These are phyloP conservation scores for Pythium sp. DNA, from an alignment of 352 stramenopile genomes.

Conservation along the genomic window DNA sequence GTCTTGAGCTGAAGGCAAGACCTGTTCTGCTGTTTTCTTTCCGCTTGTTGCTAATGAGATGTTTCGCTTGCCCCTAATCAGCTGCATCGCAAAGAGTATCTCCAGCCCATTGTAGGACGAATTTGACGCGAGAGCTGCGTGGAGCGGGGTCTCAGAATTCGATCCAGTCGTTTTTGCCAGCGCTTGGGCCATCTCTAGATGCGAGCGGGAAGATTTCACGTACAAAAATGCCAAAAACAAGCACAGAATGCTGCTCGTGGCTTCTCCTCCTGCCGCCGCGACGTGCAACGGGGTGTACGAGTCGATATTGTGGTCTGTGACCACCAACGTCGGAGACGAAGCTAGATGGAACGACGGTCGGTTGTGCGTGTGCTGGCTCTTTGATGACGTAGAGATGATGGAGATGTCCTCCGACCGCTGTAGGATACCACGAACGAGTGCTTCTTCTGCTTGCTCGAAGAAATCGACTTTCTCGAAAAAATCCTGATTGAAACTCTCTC, in stretches of 20 bases:
- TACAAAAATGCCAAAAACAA: constrained; percentile 44
- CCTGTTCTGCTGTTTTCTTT: background rate
- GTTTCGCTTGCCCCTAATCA: constrained; percentile 11
- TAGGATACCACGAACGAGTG: constrained; percentile 12
- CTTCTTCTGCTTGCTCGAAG: constrained; percentile 11
- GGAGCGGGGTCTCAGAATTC: constrained; percentile 36
- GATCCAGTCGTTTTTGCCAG: constrained; percentile 24
- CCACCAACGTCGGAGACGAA: constrained; percentile 23
- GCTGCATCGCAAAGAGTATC: constrained; percentile 33
- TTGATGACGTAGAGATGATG: constrained; percentile 1
- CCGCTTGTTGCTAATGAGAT: background rate
- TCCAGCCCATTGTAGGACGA: constrained; percentile 39
- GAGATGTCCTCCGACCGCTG: constrained; percentile 4
- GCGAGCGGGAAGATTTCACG: constrained; percentile 12
- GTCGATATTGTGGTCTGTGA: constrained; percentile 37
- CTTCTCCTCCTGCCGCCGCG: constrained; percentile 35
- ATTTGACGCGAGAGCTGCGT: constrained; percentile 38
- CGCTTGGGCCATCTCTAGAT: constrained; percentile 16
- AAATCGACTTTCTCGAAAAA: constrained; percentile 8
- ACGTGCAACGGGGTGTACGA: constrained; percentile 38
- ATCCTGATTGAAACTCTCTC: background rate
- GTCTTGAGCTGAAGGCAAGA: background rate
- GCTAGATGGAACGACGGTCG: constrained; percentile 31
- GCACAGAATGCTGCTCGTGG: constrained; percentile 33
- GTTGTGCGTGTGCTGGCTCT: constrained; percentile 4